Conservation (phyloP, 169 alveolate species). For the Plasmodium yoelii region DNA sequence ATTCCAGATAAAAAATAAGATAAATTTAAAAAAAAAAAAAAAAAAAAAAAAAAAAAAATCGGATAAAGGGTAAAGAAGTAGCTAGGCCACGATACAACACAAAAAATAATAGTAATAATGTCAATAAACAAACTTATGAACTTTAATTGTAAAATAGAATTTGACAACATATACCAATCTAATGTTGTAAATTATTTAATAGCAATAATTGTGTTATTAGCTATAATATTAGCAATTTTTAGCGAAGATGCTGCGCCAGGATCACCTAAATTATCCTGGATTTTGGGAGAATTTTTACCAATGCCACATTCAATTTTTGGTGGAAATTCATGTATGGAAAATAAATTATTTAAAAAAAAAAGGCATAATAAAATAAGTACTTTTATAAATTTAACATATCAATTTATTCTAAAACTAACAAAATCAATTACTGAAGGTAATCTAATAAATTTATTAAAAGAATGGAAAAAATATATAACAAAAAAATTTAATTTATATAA, state of each 20-base stretch:
- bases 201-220: slow-evolving; percentile 57
- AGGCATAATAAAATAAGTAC: slow-evolving; percentile 21
- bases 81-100: neutral
- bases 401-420: slow-evolving; percentile 19
- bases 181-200: slow-evolving; percentile 56
- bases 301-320: slow-evolving; percentile 71
- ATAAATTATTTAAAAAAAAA: slow-evolving; percentile 37
- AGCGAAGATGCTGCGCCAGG: slow-evolving; percentile 76
- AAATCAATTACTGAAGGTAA: slow-evolving; percentile 21
- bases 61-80: too few species aligned
- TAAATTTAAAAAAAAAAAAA: too few species aligned
- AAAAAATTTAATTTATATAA: slow-evolving; percentile 39
- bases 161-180: neutral
- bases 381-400: slow-evolving; percentile 32
- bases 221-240: slow-evolving; percentile 61
- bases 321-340: slow-evolving; percentile 38
- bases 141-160: slow-evolving; percentile 21
- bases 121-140: slow-evolving; percentile 16
- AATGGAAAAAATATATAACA: slow-evolving; percentile 1
- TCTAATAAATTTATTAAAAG: slow-evolving; percentile 17
- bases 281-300: slow-evolving; percentile 75
- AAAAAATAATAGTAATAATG: slow-evolving; percentile 10
- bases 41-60: too few species aligned
- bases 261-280: slow-evolving; percentile 72
- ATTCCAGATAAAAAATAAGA: too few species aligned